A percentile compares a stretch with the other conserved stretches of the same genome.
Evolutionary conservation across 352 stramenopile species (phyloP).

Genomic region (Phytophthora lateralis): DNA sequence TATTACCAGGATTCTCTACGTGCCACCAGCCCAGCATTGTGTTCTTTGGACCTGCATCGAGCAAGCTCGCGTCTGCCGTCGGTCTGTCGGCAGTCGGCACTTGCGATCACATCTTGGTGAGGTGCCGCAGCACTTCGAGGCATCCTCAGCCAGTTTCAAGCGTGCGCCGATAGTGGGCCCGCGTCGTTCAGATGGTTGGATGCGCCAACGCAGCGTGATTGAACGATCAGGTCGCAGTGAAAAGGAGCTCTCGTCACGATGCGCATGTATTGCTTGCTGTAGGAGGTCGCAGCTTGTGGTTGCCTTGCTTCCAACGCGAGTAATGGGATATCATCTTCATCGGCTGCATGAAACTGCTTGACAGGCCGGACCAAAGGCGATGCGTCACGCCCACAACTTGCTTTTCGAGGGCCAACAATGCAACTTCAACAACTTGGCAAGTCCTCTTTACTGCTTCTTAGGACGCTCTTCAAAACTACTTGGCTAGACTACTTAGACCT

Average conservation of each 20-base stretch:
- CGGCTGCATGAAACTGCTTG: slow-evolving; percentile 16
- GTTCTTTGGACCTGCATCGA: background rate
- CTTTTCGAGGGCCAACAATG: background rate
- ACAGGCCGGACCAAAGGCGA: background rate
- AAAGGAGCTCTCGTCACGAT: no score
- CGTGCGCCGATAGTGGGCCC: slow-evolving; percentile 7
- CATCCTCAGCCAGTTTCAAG: slow-evolving; percentile 8
- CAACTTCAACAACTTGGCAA: slow-evolving; percentile 2
- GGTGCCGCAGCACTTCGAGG: background rate
- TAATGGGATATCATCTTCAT: slow-evolving; percentile 7
- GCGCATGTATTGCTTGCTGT: no score
- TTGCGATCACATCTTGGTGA: slow-evolving; percentile 14
- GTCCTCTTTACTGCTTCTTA: slow-evolving; percentile 12
- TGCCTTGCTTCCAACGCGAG: no score
- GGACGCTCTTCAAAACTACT: slow-evolving; percentile 30
- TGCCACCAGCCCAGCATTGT: background rate
- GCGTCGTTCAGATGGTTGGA: slow-evolving; percentile 20
- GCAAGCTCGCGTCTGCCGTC: background rate
- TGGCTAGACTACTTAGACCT: slow-evolving; percentile 26
- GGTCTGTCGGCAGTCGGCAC: background rate
- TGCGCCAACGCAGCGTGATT: slow-evolving; percentile 16
- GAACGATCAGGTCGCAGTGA: background rate
- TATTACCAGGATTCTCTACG: background rate
- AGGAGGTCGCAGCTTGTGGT: no score
- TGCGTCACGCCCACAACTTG: slow-evolving; percentile 5